Conservation (phyloP, 2,329 filamentous ascomycete genomes). For the Balansia obtecta region DNA sequence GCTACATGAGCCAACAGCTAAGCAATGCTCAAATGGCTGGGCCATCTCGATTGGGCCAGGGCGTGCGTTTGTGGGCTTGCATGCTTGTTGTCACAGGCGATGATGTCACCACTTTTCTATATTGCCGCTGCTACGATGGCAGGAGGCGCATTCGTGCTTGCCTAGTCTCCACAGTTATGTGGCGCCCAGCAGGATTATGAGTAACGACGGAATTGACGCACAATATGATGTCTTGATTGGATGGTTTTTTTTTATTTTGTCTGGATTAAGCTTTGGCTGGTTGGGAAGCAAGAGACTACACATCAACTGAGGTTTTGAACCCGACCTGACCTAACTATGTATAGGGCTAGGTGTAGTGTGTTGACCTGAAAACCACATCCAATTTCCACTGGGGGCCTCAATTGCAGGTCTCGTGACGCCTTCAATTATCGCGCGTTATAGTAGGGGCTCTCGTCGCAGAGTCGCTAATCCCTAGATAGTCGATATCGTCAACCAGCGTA, state of each 20-base stretch:
- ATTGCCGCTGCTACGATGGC: background rate
- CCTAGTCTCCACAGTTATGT: slow-evolving; percentile 1
- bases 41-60: slow-evolving; percentile 13
- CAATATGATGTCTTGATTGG: background rate
- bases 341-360: no score
- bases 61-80: slow-evolving; percentile 4
- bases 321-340: no score
- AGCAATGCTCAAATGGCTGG: background rate
- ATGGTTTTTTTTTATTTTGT: background rate
- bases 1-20: background rate
- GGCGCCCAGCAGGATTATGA: background rate
- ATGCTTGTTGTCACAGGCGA: slow-evolving; percentile 10
- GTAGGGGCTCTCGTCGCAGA: no score
- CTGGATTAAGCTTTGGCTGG: background rate
- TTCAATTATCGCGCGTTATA: no score
- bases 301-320: no score
- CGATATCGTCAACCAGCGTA: no score
- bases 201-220: background rate
- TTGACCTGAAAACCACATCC: no score
- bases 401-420: no score
- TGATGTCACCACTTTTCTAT: slow-evolving; percentile 20
- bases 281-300: no score
- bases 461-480: no score
- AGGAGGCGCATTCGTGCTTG: background rate
- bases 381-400: no score